Conservation (phyloP, 495 filamentous ascomycete genomes). For the Penicillium coprophilum region DNA sequence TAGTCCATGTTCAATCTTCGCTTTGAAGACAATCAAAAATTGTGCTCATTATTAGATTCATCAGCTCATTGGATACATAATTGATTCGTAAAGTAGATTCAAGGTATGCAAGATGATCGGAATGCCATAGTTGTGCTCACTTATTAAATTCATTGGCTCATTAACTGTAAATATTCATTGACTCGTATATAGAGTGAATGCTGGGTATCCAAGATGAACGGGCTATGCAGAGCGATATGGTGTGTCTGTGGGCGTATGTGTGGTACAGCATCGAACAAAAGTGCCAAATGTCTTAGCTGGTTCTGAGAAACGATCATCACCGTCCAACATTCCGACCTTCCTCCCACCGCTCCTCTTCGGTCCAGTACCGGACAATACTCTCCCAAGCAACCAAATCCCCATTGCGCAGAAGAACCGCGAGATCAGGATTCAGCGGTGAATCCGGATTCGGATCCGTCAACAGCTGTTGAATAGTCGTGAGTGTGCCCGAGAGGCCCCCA, state of each 20-base stretch:
- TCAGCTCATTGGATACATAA: background rate
- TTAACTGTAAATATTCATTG: background rate
- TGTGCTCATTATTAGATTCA: background rate
- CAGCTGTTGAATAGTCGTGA: slow-evolving; percentile 77
- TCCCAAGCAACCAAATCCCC: slow-evolving; percentile 78
- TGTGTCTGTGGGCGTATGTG: background rate
- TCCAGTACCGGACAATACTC: slow-evolving; percentile 79
- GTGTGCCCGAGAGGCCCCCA: slow-evolving; percentile 52
- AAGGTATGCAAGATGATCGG: too few relatives aligned
- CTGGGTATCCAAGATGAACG: slow-evolving; percentile 16
- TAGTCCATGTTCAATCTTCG: slow-evolving; percentile 6
- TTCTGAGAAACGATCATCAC: slow-evolving; percentile 13
- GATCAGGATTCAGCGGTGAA: slow-evolving; percentile 85
- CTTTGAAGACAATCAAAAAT: slow-evolving; percentile 11
- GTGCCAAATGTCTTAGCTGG: background rate
- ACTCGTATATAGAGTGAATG: background rate
- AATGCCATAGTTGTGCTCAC: slow-evolving; percentile 1
- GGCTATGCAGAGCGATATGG: slow-evolving; percentile 25
- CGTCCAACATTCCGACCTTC: slow-evolving; percentile 15
- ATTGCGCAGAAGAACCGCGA: slow-evolving; percentile 71
- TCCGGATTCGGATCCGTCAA: slow-evolving; percentile 75
- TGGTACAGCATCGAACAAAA: too few relatives aligned
- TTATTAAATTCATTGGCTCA: background rate
- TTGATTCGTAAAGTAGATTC: too few relatives aligned
- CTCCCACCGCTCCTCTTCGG: slow-evolving; percentile 50